phyloP scores from a whole-genome alignment of 495 filamentous ascomycete genomes.

The Penicillium tannophilum region DNA sequence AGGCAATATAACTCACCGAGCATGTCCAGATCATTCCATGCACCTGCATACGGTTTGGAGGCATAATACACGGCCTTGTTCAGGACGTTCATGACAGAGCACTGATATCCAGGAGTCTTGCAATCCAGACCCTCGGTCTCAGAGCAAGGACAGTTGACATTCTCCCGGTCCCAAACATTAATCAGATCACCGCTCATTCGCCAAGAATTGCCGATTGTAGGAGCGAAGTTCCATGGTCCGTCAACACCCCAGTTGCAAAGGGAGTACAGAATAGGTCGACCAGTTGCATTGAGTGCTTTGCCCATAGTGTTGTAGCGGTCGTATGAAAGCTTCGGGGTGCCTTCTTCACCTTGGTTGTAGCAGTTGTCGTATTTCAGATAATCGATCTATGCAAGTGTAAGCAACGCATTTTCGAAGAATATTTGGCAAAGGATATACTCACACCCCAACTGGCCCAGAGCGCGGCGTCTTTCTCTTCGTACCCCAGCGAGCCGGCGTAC shows the following conservation, averaged over 20 bases:
- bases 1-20: conserved; percentile 26
- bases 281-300: conserved; percentile 58
- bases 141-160: conserved; percentile 43
- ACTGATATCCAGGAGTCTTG: conserved; percentile 54
- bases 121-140: conserved; percentile 44
- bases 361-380: conserved; percentile 78
- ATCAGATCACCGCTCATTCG: conserved; percentile 53
- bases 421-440: not conserved
- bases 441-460: conserved; percentile 67
- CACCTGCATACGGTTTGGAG: conserved; percentile 33
- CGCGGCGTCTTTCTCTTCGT: conserved; percentile 62
- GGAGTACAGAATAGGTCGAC: conserved; percentile 62
- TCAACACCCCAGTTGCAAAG: conserved; percentile 61
- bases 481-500: conserved; percentile 58
- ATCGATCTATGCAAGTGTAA: conserved; percentile 27
- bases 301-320: conserved; percentile 61
- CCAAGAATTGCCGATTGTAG: conserved; percentile 59
- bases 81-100: conserved; percentile 54
- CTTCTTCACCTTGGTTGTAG: conserved; percentile 54
- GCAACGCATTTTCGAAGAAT: not conserved
- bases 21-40: conserved; percentile 57
- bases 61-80: conserved; percentile 47
- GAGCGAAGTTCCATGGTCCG: conserved; percentile 57
- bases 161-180: conserved; percentile 27
- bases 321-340: conserved; percentile 49